phyloP scores from a whole-genome alignment of 208 protist genomes.

The Leishmania amazonensis region DNA sequence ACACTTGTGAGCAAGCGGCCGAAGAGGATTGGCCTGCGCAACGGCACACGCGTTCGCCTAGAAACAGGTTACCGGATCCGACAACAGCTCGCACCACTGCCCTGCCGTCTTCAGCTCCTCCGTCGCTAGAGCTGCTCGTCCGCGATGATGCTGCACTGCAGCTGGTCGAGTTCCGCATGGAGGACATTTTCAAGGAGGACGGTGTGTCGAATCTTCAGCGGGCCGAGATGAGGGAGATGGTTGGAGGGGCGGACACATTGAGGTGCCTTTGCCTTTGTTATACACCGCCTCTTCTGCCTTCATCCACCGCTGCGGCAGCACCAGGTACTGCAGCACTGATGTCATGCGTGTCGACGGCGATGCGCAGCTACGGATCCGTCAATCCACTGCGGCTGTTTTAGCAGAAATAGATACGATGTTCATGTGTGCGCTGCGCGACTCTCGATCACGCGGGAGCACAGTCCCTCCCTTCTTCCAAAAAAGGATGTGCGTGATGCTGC shows the following conservation, averaged over 20 bases:
- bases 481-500: neutral
- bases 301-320: neutral
- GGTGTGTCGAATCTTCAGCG: slow-evolving; percentile 17
- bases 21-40: neutral
- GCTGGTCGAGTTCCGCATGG: slow-evolving; percentile 18
- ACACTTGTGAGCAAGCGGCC: neutral
- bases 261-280: slow-evolving; percentile 19
- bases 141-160: slow-evolving; percentile 17
- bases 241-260: slow-evolving; percentile 16
- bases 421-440: neutral
- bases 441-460: too few relatives aligned
- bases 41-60: neutral
- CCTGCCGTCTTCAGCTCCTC: neutral
- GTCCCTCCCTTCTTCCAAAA: neutral
- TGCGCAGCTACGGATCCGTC: slow-evolving; percentile 31
- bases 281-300: slow-evolving; percentile 5
- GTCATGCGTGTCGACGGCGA: neutral
- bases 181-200: slow-evolving; percentile 30
- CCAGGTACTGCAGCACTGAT: neutral
- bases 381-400: slow-evolving; percentile 8
- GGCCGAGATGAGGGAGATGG: slow-evolving; percentile 14
- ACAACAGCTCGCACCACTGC: neutral
- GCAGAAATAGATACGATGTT: neutral
- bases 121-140: slow-evolving; percentile 5
- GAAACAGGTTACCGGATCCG: neutral